A percentile compares a stretch with the other conserved stretches of the same genome.
Evolutionary conservation across 306 rosid species (phyloP).

Genomic region (Datisca glomerata): DNA sequence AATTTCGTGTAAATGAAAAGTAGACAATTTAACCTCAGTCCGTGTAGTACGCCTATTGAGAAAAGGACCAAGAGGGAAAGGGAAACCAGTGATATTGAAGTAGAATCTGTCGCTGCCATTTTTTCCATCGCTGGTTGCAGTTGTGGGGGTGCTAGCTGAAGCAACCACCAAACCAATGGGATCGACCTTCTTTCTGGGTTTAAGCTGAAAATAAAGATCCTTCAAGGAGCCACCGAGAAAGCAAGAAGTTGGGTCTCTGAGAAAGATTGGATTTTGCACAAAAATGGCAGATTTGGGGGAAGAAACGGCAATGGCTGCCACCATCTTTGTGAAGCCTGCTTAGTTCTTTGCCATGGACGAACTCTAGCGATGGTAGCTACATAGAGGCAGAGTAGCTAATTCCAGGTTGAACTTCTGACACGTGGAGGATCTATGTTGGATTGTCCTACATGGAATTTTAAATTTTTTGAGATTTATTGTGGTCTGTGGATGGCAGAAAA

Average conservation of each 20-base stretch:
- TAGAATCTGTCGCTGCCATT: conserved; percentile 56
- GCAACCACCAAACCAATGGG: conserved; percentile 38
- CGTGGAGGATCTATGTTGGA: conserved; percentile 44
- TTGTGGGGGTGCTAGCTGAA: conserved; percentile 25
- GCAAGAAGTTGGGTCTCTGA: conserved; percentile 26
- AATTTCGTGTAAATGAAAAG: too few species aligned
- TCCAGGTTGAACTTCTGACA: conserved; percentile 48
- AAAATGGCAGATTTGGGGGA: conserved; percentile 46
- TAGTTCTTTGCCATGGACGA: background rate
- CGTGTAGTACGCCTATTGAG: conserved; percentile 72
- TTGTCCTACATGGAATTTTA: too few species aligned
- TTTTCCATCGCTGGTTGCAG: conserved; percentile 14
- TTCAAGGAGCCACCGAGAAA: conserved; percentile 39
- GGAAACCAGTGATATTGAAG: conserved; percentile 92
- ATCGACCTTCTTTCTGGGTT: conserved; percentile 29
- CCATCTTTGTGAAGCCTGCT: conserved; percentile 20
- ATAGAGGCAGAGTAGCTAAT: conserved; percentile 10
- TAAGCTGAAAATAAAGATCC: conserved; percentile 31
- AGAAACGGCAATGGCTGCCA: conserved; percentile 41
- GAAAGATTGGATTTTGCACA: conserved; percentile 28
- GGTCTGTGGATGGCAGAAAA: conserved; percentile 9
- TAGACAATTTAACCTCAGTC: conserved; percentile 55
- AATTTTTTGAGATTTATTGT: conserved; percentile 3
- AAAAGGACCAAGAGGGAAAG: conserved; percentile 96
- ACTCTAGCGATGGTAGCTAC: conserved; percentile 1